Percentiles rank a stretch among this genome's conserved stretches.
These are phyloP conservation scores for Grosmannia penicillata DNA, from an alignment of 2,329 filamentous ascomycete genomes.

Conservation along the genomic window DNA sequence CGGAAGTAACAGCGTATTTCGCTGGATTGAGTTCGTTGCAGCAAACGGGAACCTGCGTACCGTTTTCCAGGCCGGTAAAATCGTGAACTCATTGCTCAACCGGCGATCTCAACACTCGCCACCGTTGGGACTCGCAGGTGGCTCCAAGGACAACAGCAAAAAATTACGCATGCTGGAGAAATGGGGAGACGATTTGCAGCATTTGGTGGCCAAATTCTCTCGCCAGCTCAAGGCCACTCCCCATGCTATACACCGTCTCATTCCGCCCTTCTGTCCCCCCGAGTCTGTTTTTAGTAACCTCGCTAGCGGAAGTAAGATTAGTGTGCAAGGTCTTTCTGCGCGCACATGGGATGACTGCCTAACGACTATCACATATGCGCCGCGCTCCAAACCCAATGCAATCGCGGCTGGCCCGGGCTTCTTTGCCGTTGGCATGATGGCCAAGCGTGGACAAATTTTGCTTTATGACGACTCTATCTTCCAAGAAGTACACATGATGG, in stretches of 20 bases:
- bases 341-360: slow-evolving; percentile 13
- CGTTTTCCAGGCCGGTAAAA: slow-evolving; percentile 13
- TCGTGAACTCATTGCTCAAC: slow-evolving; percentile 5
- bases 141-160: too few species aligned
- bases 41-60: slow-evolving; percentile 8
- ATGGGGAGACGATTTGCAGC: slow-evolving; percentile 13
- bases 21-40: slow-evolving; percentile 13
- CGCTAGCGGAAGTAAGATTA: slow-evolving; percentile 10
- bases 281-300: slow-evolving; percentile 11
- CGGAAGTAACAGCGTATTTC: slow-evolving; percentile 5
- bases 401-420: background rate
- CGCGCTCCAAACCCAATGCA: background rate
- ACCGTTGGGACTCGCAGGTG: background rate
- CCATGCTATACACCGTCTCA: slow-evolving; percentile 11
- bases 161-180: slow-evolving; percentile 7
- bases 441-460: slow-evolving; percentile 2
- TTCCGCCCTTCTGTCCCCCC: slow-evolving; percentile 14
- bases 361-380: slow-evolving; percentile 10
- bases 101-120: slow-evolving; percentile 7
- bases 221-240: slow-evolving; percentile 7
- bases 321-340: slow-evolving; percentile 7
- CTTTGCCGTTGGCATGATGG: slow-evolving; percentile 10
- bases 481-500: slow-evolving; percentile 7
- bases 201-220: slow-evolving; percentile 13
- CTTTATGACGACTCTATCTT: slow-evolving; percentile 12